Percentiles rank a stretch among this genome's conserved stretches.
Conservation (phyloP, 345 rosid species). For the Hibiscus mutabilis region DNA sequence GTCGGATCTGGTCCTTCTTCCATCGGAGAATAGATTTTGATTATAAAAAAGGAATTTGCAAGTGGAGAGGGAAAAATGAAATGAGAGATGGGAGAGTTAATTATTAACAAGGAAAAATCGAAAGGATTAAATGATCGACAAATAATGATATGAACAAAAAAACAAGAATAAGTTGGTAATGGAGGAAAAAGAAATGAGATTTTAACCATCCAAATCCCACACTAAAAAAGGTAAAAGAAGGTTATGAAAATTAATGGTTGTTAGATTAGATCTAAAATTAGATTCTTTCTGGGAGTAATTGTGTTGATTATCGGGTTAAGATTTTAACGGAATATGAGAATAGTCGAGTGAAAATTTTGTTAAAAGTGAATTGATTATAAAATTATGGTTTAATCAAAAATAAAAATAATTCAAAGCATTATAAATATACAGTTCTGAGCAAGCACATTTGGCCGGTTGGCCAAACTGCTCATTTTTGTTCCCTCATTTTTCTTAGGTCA, state of each 20-base stretch:
- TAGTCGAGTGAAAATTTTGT: no score
- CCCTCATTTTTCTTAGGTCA: no score
- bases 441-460: no score
- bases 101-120: no score
- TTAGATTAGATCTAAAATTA: not conserved
- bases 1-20: constrained; percentile 29
- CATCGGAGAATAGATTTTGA: not conserved
- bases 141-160: not conserved
- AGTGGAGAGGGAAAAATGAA: not conserved
- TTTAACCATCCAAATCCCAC: not conserved
- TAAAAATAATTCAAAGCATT: no score
- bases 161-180: not conserved
- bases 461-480: no score
- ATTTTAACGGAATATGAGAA: no score
- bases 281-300: not conserved
- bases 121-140: no score
- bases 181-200: not conserved
- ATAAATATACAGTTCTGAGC: no score
- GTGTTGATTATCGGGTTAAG: not conserved
- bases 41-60: no score
- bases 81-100: not conserved
- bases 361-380: no score
- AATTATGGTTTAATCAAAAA: no score
- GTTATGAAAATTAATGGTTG: not conserved
- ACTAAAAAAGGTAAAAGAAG: not conserved